A percentile compares a stretch with the other conserved stretches of the same genome.
These are phyloP conservation scores for Geotrichum candidum DNA, from an alignment of 1,139 yeast species.

Conservation along the genomic window DNA sequence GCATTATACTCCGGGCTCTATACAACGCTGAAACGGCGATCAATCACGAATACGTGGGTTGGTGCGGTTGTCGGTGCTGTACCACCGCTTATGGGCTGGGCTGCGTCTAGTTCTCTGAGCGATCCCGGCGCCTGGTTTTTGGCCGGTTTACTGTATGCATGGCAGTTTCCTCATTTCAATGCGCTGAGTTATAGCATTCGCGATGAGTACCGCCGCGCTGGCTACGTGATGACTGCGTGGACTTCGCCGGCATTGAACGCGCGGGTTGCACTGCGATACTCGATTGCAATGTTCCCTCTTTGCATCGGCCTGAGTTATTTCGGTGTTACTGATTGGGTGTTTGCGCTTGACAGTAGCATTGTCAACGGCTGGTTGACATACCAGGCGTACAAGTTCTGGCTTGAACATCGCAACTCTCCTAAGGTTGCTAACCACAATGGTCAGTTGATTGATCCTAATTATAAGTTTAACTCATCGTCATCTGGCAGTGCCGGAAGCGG, in stretches of 20 bases:
- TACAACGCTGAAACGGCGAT: constrained; percentile 80
- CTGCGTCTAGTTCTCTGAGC: constrained; percentile 70
- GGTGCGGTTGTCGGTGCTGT: constrained; percentile 98
- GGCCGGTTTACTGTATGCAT: constrained; percentile 83
- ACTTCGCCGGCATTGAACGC: constrained; percentile 90
- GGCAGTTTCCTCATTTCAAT: constrained; percentile 99
- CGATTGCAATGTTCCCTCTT: constrained; percentile 84
- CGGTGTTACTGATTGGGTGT: constrained; percentile 77
- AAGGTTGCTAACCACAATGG: constrained; percentile 15
- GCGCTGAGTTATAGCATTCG: constrained; percentile 83
- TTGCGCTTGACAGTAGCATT: constrained; percentile 70
- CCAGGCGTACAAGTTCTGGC: constrained; percentile 78
- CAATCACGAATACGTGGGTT: constrained; percentile 92
- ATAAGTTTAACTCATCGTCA: neutral
- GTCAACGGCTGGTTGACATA: constrained; percentile 82
- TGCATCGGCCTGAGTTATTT: constrained; percentile 78
- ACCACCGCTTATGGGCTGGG: constrained; percentile 99
- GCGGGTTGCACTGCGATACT: constrained; percentile 83
- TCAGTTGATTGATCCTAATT: neutral
- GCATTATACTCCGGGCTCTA: constrained; percentile 81
- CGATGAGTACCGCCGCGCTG: constrained; percentile 83
- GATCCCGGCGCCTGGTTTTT: constrained; percentile 96
- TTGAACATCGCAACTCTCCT: constrained; percentile 27
- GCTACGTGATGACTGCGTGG: constrained; percentile 94
- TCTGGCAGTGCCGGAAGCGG: constrained; percentile 18